Conservation (phyloP, 495 filamentous ascomycete genomes). For the Penicillium tannophilum region DNA sequence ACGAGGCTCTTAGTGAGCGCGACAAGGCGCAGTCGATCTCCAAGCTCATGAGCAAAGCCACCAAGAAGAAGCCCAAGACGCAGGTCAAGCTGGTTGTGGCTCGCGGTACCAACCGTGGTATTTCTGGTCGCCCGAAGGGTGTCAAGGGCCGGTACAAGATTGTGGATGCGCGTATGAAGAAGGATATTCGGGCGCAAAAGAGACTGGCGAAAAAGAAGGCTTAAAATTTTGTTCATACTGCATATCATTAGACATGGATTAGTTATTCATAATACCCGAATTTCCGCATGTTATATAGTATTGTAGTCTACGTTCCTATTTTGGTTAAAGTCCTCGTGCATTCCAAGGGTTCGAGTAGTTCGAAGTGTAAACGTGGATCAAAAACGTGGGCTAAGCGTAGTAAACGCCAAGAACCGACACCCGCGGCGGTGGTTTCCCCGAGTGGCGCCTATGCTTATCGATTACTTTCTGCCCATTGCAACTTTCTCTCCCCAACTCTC, state of each 20-base stretch:
- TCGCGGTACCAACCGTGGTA: conserved; percentile 78
- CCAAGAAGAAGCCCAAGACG: conserved; percentile 82
- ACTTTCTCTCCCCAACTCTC: conserved; percentile 19
- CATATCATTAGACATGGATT: conserved; percentile 10
- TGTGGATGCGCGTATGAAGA: conserved; percentile 96
- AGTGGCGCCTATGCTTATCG: conserved; percentile 34
- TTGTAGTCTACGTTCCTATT: neutral
- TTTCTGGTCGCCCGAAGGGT: conserved; percentile 74
- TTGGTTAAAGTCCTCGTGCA: conserved; percentile 1
- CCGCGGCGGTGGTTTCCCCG: conserved; percentile 22
- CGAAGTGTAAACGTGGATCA: conserved; percentile 3
- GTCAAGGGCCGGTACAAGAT: conserved; percentile 99
- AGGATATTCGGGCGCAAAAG: conserved; percentile 93
- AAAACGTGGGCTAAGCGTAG: conserved; percentile 1
- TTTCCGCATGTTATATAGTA: neutral
- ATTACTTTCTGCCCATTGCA: conserved; percentile 18
- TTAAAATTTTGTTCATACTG: conserved; percentile 32
- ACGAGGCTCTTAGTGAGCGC: conserved; percentile 88
- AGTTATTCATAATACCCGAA: neutral
- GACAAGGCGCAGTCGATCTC: conserved; percentile 88
- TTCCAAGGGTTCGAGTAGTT: neutral
- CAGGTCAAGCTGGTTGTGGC: conserved; percentile 91
- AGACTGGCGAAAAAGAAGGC: conserved; percentile 68
- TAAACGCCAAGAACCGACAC: conserved; percentile 5
- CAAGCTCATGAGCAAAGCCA: conserved; percentile 77